A percentile compares a stretch with the other conserved stretches of the same genome.
Evolutionary conservation across 1,284 basidiomycete species (phyloP).

Genomic region (Gymnopus androsaceus): DNA sequence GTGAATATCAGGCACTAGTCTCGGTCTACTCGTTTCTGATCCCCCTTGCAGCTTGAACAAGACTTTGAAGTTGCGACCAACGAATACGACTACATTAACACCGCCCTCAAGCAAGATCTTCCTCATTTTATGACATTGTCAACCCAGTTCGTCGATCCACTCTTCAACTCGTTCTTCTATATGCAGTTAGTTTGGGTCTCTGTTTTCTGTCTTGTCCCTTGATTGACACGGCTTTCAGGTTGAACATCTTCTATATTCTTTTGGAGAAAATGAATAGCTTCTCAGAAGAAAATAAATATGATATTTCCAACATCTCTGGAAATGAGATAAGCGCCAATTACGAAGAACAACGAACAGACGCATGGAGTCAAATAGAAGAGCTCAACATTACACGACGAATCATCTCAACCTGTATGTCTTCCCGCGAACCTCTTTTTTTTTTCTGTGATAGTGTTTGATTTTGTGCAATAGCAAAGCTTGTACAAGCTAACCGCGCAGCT

Average conservation of each 20-base stretch:
- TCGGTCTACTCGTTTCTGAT: neutral
- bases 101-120: constrained; percentile 88
- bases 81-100: constrained; percentile 98
- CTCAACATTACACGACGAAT: constrained; percentile 81
- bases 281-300: constrained; percentile 79
- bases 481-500: constrained; percentile 54
- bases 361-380: constrained; percentile 74
- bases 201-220: neutral
- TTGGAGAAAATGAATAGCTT: constrained; percentile 92
- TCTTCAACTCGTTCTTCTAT: constrained; percentile 98
- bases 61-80: constrained; percentile 94
- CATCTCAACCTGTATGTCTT: constrained; percentile 74
- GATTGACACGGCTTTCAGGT: constrained; percentile 42
- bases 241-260: constrained; percentile 93
- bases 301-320: constrained; percentile 62
- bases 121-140: constrained; percentile 89
- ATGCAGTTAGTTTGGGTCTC: constrained; percentile 95
- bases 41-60: constrained; percentile 80
- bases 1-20: constrained; percentile 40
- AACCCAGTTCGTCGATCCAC: constrained; percentile 90
- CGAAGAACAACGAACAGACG: constrained; percentile 78
- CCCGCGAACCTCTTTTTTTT: neutral
- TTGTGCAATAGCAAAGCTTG: constrained; percentile 55
- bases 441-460: constrained; percentile 8
- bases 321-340: constrained; percentile 80